Conservation (phyloP, 2,329 filamentous ascomycete genomes). For the Epicoccum sorghinum region DNA sequence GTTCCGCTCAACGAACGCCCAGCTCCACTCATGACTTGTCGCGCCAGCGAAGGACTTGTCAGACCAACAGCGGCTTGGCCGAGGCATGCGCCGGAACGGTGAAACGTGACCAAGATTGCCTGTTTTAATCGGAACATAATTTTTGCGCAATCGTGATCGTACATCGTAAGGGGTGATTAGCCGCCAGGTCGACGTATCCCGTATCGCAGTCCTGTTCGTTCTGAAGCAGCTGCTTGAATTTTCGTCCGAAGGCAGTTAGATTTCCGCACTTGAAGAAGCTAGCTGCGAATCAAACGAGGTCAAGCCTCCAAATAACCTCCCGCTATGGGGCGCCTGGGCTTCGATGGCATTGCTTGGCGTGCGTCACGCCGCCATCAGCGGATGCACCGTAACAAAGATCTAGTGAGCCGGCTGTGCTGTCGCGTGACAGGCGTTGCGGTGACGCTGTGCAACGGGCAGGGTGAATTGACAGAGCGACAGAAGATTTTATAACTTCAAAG, state of each 20-base stretch:
- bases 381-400: not conserved
- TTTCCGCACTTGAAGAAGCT: not conserved
- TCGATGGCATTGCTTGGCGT: constrained; percentile 8
- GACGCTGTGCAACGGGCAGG: not conserved
- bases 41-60: not conserved
- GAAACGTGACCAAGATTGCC: too few relatives aligned
- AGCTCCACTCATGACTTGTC: not conserved
- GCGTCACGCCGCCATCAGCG: constrained; percentile 4
- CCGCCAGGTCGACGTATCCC: not conserved
- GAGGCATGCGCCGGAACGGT: not conserved
- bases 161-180: not conserved
- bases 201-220: not conserved
- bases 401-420: not conserved
- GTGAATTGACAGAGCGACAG: too few relatives aligned
- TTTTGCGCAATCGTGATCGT: too few relatives aligned
- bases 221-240: not conserved
- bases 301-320: not conserved
- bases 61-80: not conserved
- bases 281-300: not conserved
- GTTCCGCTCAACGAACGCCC: not conserved
- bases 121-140: too few relatives aligned
- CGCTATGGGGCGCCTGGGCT: not conserved
- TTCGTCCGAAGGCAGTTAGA: not conserved
- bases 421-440: constrained; percentile 6
- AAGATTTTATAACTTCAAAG: not conserved